A percentile compares a stretch with the other conserved stretches of the same genome.
Evolutionary conservation across 169 alveolate species (phyloP).

Genomic region (Eimeria zaria): DNA sequence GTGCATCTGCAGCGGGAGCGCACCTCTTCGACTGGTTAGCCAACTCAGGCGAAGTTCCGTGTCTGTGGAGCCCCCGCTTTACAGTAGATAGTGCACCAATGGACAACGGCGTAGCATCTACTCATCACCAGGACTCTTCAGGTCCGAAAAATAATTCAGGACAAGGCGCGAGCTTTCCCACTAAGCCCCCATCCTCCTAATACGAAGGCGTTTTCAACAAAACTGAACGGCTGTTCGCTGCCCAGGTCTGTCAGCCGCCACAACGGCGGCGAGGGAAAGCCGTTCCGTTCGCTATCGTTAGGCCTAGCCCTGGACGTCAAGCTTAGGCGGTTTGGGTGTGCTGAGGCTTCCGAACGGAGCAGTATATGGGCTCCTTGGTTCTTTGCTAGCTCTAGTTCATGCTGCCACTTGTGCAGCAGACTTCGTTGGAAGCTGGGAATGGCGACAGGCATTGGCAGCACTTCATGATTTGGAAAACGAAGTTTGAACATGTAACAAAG

Average conservation of each 20-base stretch:
- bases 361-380: slow-evolving; percentile 26
- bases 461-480: neutral
- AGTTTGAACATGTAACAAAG: slow-evolving; percentile 1
- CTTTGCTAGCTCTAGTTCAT: slow-evolving; percentile 17
- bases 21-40: slow-evolving; percentile 42
- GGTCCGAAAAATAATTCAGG: neutral
- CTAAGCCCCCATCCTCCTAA: neutral
- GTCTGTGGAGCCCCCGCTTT: slow-evolving; percentile 56
- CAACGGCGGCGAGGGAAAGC: neutral
- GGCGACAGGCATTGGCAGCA: neutral
- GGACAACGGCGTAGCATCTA: neutral
- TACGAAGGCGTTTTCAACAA: neutral
- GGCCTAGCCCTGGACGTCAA: slow-evolving; percentile 4
- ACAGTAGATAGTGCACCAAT: slow-evolving; percentile 8
- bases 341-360: neutral
- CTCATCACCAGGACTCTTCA: neutral
- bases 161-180: neutral
- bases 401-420: slow-evolving; percentile 7
- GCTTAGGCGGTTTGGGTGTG: neutral
- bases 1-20: slow-evolving; percentile 37
- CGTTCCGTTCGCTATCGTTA: neutral
- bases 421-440: neutral
- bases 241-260: neutral
- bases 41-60: neutral
- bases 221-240: neutral